These are phyloP conservation scores for Hemerocallis citrina DNA, from an alignment of 106 monocot species.

Conservation along the genomic window DNA sequence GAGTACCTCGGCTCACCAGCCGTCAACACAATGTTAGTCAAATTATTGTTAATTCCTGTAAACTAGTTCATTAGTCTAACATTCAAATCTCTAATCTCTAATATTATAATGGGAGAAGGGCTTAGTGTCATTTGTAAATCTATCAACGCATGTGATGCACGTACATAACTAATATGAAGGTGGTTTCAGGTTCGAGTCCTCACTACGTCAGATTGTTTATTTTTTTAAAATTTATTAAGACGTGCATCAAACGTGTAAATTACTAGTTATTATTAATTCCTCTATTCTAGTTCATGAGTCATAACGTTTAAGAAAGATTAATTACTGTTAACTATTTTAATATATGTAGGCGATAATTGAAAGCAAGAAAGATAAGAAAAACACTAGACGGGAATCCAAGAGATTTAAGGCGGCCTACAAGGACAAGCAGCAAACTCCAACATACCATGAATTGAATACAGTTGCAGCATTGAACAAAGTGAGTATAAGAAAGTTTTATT, in stretches of 20 bases:
- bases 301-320: background rate
- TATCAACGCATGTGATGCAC: too few species aligned
- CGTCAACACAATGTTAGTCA: constrained; percentile 2
- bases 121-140: too few species aligned
- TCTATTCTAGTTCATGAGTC: background rate
- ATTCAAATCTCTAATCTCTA: background rate
- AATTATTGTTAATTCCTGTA: too few species aligned
- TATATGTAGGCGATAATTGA: background rate
- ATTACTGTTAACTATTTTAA: background rate
- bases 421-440: background rate
- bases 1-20: background rate
- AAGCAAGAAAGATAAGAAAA: background rate
- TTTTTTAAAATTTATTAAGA: background rate
- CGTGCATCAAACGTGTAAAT: too few species aligned
- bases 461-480: background rate
- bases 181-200: too few species aligned
- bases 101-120: too few species aligned
- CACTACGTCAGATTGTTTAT: too few species aligned
- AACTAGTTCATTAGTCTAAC: too few species aligned
- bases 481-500: background rate
- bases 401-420: background rate
- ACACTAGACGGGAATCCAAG: background rate
- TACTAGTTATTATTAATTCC: too few species aligned
- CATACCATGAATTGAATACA: too few species aligned
- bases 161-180: too few species aligned